Evolutionary conservation across 257 asterid species (phyloP), one percentile per base, ranked within the genome.

Genomic region (Ilex aquifolium): DNA sequence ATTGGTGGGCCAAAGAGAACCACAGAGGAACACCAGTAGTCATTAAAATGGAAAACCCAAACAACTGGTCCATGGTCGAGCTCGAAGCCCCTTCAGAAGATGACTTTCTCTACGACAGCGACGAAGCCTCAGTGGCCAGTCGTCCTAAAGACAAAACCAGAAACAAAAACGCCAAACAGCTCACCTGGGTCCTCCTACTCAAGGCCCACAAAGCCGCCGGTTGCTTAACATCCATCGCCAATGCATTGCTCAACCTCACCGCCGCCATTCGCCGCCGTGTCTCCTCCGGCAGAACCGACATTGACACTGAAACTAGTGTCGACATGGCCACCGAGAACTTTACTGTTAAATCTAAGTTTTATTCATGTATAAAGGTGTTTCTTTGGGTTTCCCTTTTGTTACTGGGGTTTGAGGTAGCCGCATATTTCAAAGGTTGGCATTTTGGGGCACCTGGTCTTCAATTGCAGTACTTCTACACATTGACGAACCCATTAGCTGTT

Each of bases 341-440:
- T 0, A 74, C 79, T 6, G 61, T 40, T 7, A 56, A 54, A 31
- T 56, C 53, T 10, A 58, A 54, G 16, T 68, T 62, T 39, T 60
- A 53, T 31, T 39, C 57, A 39, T 68, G 57, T 27, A 53, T 56
- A 36, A 60, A 44, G 16, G 36, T 39, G 5, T 51, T 68, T 27
- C 62, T 68, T 48, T 48, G 56, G 56, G 13, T 65, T 32, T 65
- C 69, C 17, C n/a, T 65, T 11, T 32, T 65, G 31, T 31, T 65
- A 21, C 69, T 65, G 7, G 69, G 69, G 46, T 65, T 65, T 56
- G 69, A 65, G 27, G 32, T 55, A 31, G 60, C 69, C 14, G 69
- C 69, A 27, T 65, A 65, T 65, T 65, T 55, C 31, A 42, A 65
- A 30, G 69, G 69, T 32, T 65, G 69, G 69, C 69, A 65, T 46